Evolutionary conservation across 1,284 basidiomycete species (phyloP), one percentile per base, ranked within the genome.

Genomic region (Quambalaria eucalypti): DNA sequence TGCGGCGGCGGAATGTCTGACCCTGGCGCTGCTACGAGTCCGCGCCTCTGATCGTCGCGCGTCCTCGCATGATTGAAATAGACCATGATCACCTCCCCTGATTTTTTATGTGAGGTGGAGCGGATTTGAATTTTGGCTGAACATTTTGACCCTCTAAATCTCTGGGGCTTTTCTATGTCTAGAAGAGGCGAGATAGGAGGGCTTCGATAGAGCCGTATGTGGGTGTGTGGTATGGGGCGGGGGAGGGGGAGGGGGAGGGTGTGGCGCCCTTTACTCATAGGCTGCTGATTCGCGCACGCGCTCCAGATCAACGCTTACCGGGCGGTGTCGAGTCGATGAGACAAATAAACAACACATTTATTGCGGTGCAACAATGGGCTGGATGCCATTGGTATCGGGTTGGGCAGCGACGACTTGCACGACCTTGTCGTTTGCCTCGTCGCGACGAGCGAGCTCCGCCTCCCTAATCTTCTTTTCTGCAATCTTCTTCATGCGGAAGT

Each of bases 381-480:
- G 29, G 12, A 28, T 12, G 48, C 21, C 28, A 26, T 46, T 26
- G 19, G 19, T 21, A 14, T 19, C 42, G 2, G 42, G 42, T 6
- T 46, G 16, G 6, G 42, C 42, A 46, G 42, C 42, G 42, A 46
- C 42, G 21, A 46, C 25, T 12, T 46, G 16, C n/a, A n/a, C n/a
- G 42, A 46, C 68, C 46, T 70, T 62, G 16, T 68, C 71, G 1
- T 66, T 57, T 1, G 60, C 60, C 46, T 65, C 65, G 50, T 74
- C 73, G 42, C 51, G 23, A 1, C 52, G 59, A 4, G 60, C 56
- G 26, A 62, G 59, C 44, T 64, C 65, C 16, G 55, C 51, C 54
- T 74, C 73, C 23, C 67, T 56, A 52, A 62, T 63, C 64, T 73
- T 73, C 69, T 75, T 75, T 51, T 66, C 64, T 48, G 69, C 71